Conservation (phyloP, 2,329 filamentous ascomycete species). For the Botrytis deweyae region DNA sequence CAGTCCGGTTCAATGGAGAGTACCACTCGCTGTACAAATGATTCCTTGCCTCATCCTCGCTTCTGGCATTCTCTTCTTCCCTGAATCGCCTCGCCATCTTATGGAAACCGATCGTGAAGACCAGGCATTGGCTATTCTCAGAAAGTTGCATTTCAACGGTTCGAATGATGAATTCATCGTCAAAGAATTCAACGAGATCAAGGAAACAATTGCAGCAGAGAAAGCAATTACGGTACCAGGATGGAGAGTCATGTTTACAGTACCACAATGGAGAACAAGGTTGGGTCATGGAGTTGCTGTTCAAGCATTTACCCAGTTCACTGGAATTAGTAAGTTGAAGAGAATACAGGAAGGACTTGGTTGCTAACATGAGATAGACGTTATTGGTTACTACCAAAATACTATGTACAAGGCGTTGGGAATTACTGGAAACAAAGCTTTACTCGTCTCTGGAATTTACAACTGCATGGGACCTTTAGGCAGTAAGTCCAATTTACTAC, state of each 20-base stretch:
- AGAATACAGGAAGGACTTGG: rapidly evolving
- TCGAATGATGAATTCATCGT: conserved; percentile 58
- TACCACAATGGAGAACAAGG: conserved; percentile 59
- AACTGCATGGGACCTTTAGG: conserved; percentile 56
- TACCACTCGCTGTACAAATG: conserved; percentile 54
- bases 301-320: conserved; percentile 65
- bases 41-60: conserved; percentile 62
- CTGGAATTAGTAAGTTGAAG: conserved; percentile 48
- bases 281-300: conserved; percentile 61
- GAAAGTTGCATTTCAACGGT: conserved; percentile 68
- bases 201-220: conserved; percentile 60
- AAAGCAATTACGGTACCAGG: conserved; percentile 52
- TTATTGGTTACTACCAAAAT: conserved; percentile 63
- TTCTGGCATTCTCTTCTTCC: conserved; percentile 67
- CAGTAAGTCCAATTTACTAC: conserved; percentile 26
- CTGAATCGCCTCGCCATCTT: conserved; percentile 71
- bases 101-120: conserved; percentile 68
- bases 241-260: conserved; percentile 57
- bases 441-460: conserved; percentile 60
- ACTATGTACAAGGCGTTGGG: conserved; percentile 58
- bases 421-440: conserved; percentile 52
- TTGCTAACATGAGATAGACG: conserved; percentile 41
- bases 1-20: conserved; percentile 33
- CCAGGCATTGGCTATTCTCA: conserved; percentile 64
- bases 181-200: conserved; percentile 59